Evolutionary conservation across 2,329 filamentous ascomycete genomes (phyloP).

Genomic region (Gnomoniopsis smithogilvyi): DNA sequence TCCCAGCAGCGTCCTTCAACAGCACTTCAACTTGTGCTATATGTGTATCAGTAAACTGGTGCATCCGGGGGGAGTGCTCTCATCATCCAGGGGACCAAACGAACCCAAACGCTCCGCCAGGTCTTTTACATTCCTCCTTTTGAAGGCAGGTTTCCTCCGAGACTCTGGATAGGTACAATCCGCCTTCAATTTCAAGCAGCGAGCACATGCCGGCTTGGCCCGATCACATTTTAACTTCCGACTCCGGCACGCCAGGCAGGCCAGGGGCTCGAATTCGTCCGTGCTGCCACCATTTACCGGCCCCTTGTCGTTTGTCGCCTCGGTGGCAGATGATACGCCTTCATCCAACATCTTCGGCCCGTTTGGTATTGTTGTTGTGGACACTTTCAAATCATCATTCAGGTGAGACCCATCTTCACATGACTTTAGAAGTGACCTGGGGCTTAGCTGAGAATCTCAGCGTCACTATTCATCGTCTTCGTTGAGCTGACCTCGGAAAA

Average conservation of each 20-base stretch:
- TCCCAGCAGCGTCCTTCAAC: conserved; percentile 59
- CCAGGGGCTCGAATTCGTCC: conserved; percentile 49
- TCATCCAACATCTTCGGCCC: conserved; percentile 19
- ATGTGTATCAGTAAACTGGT: conserved; percentile 19
- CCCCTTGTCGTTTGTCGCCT: conserved; percentile 10
- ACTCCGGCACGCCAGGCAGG: conserved; percentile 79
- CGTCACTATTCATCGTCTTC: not conserved
- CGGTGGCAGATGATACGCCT: conserved; percentile 11
- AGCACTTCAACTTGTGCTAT: conserved; percentile 79
- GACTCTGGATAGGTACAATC: conserved; percentile 88
- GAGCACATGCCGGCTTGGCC: conserved; percentile 71
- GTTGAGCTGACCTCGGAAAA: conserved; percentile 18
- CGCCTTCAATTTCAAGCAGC: conserved; percentile 70
- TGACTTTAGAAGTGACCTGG: not conserved
- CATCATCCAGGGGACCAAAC: conserved; percentile 18
- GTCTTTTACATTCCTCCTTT: conserved; percentile 86
- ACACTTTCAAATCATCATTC: not conserved
- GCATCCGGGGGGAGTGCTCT: not conserved
- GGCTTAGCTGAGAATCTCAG: not conserved
- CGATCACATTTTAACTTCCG: conserved; percentile 89
- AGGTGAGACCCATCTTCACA: not conserved
- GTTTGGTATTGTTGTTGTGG: not conserved
- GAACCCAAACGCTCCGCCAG: conserved; percentile 82
- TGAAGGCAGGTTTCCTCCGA: conserved; percentile 81
- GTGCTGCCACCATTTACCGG: conserved; percentile 9